A percentile compares a stretch with the other conserved stretches of the same genome.
These are phyloP conservation scores for Ceratocystis harringtonii DNA, from an alignment of 2,329 filamentous ascomycete genomes.

Conservation along the genomic window DNA sequence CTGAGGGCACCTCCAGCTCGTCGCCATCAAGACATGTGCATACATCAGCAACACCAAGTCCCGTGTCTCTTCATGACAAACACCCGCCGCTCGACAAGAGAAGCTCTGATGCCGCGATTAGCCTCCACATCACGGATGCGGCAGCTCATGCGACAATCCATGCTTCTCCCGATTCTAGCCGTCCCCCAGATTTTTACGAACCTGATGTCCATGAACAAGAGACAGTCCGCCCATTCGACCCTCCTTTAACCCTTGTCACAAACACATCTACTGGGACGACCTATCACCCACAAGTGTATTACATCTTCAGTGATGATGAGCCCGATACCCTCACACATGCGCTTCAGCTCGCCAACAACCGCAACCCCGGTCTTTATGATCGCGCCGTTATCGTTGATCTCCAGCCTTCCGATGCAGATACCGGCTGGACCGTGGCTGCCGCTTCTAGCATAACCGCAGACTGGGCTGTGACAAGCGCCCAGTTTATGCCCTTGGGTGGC, in stretches of 20 bases:
- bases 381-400: conserved; percentile 44
- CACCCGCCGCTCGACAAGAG: neutral
- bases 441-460: conserved; percentile 58
- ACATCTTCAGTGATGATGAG: conserved; percentile 89
- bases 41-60: neutral
- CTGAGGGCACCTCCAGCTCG: neutral
- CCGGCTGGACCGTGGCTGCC: conserved; percentile 42
- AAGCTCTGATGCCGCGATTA: neutral
- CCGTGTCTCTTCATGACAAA: neutral
- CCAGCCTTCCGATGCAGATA: conserved; percentile 25
- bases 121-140: neutral
- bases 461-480: conserved; percentile 47
- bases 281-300: conserved; percentile 69
- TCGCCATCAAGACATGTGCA: neutral
- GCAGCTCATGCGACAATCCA: neutral
- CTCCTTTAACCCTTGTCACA: conserved; percentile 64
- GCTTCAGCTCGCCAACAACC: conserved; percentile 28
- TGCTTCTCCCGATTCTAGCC: neutral
- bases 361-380: conserved; percentile 21
- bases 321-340: conserved; percentile 54
- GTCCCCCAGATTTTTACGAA: neutral
- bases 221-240: conserved; percentile 11
- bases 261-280: conserved; percentile 59
- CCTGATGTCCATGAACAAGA: neutral
- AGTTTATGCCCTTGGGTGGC: conserved; percentile 31